A percentile compares a stretch with the other conserved stretches of the same genome.
phyloP scores from a whole-genome alignment of 371 early-diverging fungal genomes.

The Mortierella sp. region DNA sequence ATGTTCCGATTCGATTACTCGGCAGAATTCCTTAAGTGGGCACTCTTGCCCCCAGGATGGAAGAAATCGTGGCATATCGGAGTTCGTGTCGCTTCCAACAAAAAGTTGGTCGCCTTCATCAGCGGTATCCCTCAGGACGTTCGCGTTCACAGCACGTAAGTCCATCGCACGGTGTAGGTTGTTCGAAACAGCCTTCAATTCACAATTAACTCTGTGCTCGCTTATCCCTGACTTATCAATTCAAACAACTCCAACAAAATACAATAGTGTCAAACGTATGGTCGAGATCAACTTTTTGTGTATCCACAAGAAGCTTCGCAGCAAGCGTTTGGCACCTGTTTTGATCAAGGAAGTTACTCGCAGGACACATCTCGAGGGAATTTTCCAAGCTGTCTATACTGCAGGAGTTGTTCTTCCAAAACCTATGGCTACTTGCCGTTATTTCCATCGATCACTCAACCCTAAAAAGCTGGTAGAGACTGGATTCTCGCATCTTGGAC shows the following conservation, averaged over 20 bases:
- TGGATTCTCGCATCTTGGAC: constrained; percentile 86
- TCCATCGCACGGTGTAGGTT: constrained; percentile 5
- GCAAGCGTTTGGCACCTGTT: constrained; percentile 97
- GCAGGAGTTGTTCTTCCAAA: constrained; percentile 94
- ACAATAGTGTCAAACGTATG: constrained; percentile 65
- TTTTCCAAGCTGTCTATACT: constrained; percentile 99
- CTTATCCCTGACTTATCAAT: too few relatives aligned
- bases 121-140: constrained; percentile 91
- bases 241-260: background rate
- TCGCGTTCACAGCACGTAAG: constrained; percentile 77
- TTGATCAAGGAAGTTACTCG: constrained; percentile 99
- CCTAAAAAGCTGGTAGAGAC: constrained; percentile 95
- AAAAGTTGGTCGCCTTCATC: constrained; percentile 95
- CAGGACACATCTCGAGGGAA: constrained; percentile 91
- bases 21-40: constrained; percentile 93
- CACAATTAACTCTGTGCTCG: too few relatives aligned
- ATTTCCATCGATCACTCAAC: constrained; percentile 95
- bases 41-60: constrained; percentile 94
- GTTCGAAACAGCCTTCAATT: background rate
- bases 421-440: constrained; percentile 85
- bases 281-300: constrained; percentile 99
- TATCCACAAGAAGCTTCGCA: constrained; percentile 95
- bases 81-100: constrained; percentile 86
- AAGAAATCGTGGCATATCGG: constrained; percentile 91
- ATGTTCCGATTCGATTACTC: constrained; percentile 97